Evolutionary conservation across 306 rosid species (phyloP).

Genomic region (Cicer chorassanicum): DNA sequence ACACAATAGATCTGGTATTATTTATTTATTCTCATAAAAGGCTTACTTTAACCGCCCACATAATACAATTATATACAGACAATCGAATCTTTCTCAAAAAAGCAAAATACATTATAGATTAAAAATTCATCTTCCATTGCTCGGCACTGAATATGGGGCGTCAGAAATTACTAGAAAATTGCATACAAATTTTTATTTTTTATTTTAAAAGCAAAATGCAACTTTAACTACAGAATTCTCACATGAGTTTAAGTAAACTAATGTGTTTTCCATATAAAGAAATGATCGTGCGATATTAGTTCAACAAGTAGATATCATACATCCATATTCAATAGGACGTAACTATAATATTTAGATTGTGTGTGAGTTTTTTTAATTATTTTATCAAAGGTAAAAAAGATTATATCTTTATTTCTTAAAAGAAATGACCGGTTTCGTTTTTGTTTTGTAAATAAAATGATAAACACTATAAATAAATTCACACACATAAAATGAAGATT

Average conservation of each 20-base stretch:
- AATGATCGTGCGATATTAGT: too few species aligned
- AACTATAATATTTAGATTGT: too few species aligned
- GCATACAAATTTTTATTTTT: constrained; percentile 39
- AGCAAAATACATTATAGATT: background rate
- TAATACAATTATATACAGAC: background rate
- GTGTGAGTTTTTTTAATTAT: too few species aligned
- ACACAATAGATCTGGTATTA: constrained; percentile 37
- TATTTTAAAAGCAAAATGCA: constrained; percentile 43
- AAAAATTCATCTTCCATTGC: constrained; percentile 20
- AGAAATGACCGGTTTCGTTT: too few species aligned
- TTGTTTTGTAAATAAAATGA: too few species aligned
- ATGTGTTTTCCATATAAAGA: constrained; percentile 13
- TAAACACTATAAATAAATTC: too few species aligned
- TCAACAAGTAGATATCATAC: too few species aligned
- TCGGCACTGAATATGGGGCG: constrained; percentile 53
- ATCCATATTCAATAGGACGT: too few species aligned
- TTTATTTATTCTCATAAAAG: constrained; percentile 45
- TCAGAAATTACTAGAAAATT: constrained; percentile 55
- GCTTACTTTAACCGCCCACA: constrained; percentile 48
- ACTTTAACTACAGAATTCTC: constrained; percentile 41
- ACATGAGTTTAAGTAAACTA: constrained; percentile 11
- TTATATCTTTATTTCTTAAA: too few species aligned
- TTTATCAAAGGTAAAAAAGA: too few species aligned
- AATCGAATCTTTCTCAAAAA: constrained; percentile 20
- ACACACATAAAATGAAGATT: too few species aligned